Conservation (phyloP, 805 yeast genomes). For the Metschnikowia vanudenii region DNA sequence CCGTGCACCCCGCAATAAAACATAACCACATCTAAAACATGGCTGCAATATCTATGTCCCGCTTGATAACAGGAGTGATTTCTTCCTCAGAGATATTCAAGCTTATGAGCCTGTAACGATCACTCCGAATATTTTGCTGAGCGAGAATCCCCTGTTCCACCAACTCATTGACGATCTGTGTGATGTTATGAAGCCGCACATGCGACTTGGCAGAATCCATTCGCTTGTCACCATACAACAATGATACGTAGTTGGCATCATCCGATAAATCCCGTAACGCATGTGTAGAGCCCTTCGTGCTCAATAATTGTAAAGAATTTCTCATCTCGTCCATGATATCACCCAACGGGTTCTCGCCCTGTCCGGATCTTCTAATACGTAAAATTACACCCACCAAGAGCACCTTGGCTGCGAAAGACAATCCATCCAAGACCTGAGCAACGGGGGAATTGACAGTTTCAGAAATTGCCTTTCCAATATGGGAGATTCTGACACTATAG, state of each 20-base stretch:
- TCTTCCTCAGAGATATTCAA: slow-evolving; percentile 73
- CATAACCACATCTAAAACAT: slow-evolving; percentile 11
- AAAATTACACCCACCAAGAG: slow-evolving; percentile 67
- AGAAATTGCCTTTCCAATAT: slow-evolving; percentile 74
- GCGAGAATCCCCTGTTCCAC: slow-evolving; percentile 75
- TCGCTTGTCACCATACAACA: slow-evolving; percentile 27
- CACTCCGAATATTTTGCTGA: slow-evolving; percentile 66
- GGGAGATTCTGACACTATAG: slow-evolving; percentile 64
- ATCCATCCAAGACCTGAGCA: slow-evolving; percentile 51
- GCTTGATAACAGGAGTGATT: slow-evolving; percentile 54
- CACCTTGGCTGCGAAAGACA: slow-evolving; percentile 70
- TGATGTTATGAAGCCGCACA: slow-evolving; percentile 58
- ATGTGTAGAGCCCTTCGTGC: slow-evolving; percentile 24
- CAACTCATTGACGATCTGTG: slow-evolving; percentile 61
- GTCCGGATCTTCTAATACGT: slow-evolving; percentile 62
- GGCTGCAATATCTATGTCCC: slow-evolving; percentile 39
- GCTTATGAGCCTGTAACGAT: slow-evolving; percentile 61
- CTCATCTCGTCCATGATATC: slow-evolving; percentile 77
- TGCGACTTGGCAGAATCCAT: slow-evolving; percentile 28
- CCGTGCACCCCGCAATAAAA: slow-evolving; percentile 6
- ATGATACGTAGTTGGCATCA: slow-evolving; percentile 16
- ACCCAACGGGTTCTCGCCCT: slow-evolving; percentile 69
- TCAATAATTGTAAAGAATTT: slow-evolving; percentile 45
- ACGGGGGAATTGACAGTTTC: slow-evolving; percentile 78
- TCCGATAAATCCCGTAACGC: slow-evolving; percentile 20